Evolutionary conservation across 371 early-diverging fungal species (phyloP).

Genomic region (Mortierella sp.): DNA sequence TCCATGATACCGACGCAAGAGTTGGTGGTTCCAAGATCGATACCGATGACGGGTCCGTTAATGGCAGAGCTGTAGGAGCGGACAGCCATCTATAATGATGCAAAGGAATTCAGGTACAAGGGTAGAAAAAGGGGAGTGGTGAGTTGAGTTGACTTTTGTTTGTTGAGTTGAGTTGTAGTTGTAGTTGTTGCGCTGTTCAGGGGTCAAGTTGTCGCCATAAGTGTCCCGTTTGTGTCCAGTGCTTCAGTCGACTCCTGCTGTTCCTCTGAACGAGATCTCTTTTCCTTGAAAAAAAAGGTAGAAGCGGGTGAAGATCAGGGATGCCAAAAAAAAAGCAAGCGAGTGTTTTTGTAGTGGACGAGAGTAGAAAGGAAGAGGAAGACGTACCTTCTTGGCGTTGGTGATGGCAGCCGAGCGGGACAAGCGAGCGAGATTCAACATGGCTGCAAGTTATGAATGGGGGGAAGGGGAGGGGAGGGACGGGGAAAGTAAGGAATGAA

Average conservation of each 20-base stretch:
- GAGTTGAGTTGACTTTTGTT: background rate
- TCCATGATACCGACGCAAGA: conserved; percentile 99
- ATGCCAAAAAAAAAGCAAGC: background rate
- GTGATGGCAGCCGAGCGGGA: conserved; percentile 46
- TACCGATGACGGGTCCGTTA: conserved; percentile 97
- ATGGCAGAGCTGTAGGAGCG: conserved; percentile 77
- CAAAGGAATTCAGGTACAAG: background rate
- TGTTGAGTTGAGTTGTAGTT: background rate
- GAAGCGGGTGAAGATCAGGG: conserved; percentile 4
- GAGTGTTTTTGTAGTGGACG: background rate
- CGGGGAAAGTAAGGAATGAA: conserved; percentile 18
- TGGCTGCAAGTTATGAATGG: conserved; percentile 21
- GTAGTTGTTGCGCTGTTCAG: background rate
- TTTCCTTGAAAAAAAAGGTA: background rate
- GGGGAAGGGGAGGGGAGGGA: conserved; percentile 5
- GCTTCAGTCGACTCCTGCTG: background rate
- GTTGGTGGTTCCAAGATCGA: conserved; percentile 99
- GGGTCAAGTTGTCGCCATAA: background rate
- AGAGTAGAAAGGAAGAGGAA: background rate
- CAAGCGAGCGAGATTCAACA: conserved; percentile 57
- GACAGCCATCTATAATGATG: conserved; percentile 28
- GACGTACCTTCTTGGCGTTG: conserved; percentile 47
- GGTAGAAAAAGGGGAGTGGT: background rate
- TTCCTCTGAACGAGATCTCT: background rate
- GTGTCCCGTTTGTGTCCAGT: background rate